Conservation (phyloP, 495 filamentous ascomycete species). For the Podospora pseudocomata region DNA sequence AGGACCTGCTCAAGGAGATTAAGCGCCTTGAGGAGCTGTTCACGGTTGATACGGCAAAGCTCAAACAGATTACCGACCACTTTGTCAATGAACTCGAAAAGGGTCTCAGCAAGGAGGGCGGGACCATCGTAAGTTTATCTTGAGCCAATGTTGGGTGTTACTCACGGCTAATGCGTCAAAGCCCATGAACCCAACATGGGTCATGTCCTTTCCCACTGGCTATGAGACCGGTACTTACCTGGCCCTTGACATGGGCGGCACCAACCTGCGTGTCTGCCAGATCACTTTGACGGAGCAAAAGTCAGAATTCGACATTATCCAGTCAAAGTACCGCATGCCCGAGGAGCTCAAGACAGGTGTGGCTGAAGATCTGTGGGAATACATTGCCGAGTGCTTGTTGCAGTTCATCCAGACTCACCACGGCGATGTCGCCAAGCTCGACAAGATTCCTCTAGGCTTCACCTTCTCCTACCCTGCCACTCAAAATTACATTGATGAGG, state of each 20-base stretch:
- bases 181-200: constrained; percentile 99
- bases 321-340: constrained; percentile 97
- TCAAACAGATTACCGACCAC: constrained; percentile 84
- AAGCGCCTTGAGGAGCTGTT: constrained; percentile 82
- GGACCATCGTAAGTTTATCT: constrained; percentile 74
- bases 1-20: constrained; percentile 80
- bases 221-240: constrained; percentile 87
- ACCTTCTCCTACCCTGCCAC: constrained; percentile 98
- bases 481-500: constrained; percentile 94
- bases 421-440: constrained; percentile 55
- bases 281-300: constrained; percentile 85
- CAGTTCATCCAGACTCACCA: constrained; percentile 96
- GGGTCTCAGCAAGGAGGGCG: constrained; percentile 81
- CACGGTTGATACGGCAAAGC: constrained; percentile 68
- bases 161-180: constrained; percentile 35
- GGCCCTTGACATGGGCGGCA: constrained; percentile 97
- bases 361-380: constrained; percentile 92
- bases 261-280: constrained; percentile 96
- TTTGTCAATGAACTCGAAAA: constrained; percentile 87
- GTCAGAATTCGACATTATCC: constrained; percentile 97
- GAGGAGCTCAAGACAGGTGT: constrained; percentile 91
- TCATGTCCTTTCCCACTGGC: constrained; percentile 88
- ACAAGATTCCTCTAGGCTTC: constrained; percentile 82
- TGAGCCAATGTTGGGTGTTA: neutral
- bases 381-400: constrained; percentile 94